Evolutionary conservation across 192 early-diverging fungal species (phyloP), one percentile per base, ranked within the genome.

Genomic region (Coemansia sp.): DNA sequence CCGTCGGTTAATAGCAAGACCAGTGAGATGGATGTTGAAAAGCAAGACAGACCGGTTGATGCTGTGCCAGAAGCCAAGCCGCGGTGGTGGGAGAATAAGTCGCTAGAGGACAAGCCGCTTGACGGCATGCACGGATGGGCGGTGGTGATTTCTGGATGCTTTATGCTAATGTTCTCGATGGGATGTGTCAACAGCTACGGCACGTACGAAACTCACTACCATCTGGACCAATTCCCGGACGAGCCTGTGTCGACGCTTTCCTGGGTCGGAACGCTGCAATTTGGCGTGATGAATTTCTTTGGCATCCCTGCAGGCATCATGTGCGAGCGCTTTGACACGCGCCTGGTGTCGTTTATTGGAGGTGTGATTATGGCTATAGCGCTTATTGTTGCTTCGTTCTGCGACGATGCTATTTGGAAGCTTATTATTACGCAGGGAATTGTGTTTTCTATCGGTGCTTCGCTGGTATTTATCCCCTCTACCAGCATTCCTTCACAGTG

Each of bases 391-490:
- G 83, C 84, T 1, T 85, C 84, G 26, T 85, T 85, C 39, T 81
- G 76, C 26, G 78, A 78, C 14, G 11, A 53, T 14, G 64, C 64
- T 0, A 40, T 85, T 0, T 89, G 87, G 87, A 80, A 84, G 16
- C 64, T 87, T 6, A 76, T 83, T 23, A 45, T 85, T 6, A 65
- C 81, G 1, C 87, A 85, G 45, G 84, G 84, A 28, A 44, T 85
- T 18, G 48, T 85, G 40, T 81, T 51, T 62, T 59, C 66, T 12
- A 16, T 82, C 0, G 83, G 81, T 16, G 72, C 64, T 1, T 58
- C 72, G 18, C 36, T 81, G 9, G 76, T 76, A 9, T 82, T 75
- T 53, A 79, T 81, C 21, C 81, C 83, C 0, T 65, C 76, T 0
- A 40, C 65, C 12, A 74, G 75, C 11, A 64, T 82, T n/a, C 81